Conservation (phyloP, 2,329 filamentous ascomycete species). For the Penicillium sp. region DNA sequence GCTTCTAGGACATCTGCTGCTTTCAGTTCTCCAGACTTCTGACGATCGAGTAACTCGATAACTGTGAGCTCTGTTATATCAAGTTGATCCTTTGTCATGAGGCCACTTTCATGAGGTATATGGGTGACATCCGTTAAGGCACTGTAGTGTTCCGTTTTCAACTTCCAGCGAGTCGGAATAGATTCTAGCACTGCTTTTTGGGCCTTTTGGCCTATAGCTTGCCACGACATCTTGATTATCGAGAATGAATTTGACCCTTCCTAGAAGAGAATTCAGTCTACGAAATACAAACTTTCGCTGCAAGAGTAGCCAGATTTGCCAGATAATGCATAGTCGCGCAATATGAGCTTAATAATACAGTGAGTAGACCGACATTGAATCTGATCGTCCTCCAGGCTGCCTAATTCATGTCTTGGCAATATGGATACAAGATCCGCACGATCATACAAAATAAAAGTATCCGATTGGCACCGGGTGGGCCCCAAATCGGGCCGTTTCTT, state of each 20-base stretch:
- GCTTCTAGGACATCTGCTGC: neutral
- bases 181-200: neutral
- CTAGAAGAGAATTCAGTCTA: neutral
- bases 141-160: neutral
- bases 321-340: too few species aligned
- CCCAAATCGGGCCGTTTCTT: neutral
- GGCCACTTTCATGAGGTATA: neutral
- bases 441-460: neutral
- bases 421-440: neutral
- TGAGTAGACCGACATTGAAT: neutral
- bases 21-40: neutral
- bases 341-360: neutral
- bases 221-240: neutral
- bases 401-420: neutral
- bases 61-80: neutral
- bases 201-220: neutral
- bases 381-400: neutral
- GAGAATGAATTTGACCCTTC: neutral
- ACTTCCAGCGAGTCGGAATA: neutral
- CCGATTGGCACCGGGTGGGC: neutral
- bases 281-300: neutral
- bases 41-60: neutral
- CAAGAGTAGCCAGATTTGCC: neutral
- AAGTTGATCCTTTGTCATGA: neutral
- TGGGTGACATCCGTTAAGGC: neutral